These are phyloP conservation scores for Monosporozyma solicola DNA, from an alignment of 805 yeast species.

Conservation along the genomic window DNA sequence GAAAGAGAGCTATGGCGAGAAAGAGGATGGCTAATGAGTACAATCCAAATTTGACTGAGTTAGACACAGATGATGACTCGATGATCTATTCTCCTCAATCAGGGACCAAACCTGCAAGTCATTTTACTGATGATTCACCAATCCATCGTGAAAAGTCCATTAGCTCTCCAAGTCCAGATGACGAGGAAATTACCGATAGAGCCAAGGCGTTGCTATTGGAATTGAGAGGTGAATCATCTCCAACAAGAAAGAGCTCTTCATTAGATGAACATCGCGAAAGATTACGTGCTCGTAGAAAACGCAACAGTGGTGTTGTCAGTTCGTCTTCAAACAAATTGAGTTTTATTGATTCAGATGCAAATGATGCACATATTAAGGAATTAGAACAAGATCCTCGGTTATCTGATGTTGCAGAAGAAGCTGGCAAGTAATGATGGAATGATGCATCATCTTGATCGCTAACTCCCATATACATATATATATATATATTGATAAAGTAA, in stretches of 20 bases:
- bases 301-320: slow-evolving; percentile 7
- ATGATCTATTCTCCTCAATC: slow-evolving; percentile 25
- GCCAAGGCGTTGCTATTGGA: slow-evolving; percentile 59
- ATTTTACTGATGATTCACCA: not conserved
- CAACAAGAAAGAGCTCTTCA: slow-evolving; percentile 16
- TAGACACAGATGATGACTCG: slow-evolving; percentile 23
- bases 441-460: not conserved
- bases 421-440: not conserved
- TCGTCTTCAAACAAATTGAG: slow-evolving; percentile 10
- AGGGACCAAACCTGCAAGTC: not conserved
- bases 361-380: not conserved
- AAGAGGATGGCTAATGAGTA: slow-evolving; percentile 38
- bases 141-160: slow-evolving; percentile 5
- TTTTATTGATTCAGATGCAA: slow-evolving; percentile 7
- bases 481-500: not conserved
- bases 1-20: slow-evolving; percentile 71
- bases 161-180: slow-evolving; percentile 12
- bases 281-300: slow-evolving; percentile 22
- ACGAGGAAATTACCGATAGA: slow-evolving; percentile 33
- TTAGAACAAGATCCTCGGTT: not conserved
- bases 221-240: slow-evolving; percentile 36
- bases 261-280: slow-evolving; percentile 23
- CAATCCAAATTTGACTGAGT: slow-evolving; percentile 8
- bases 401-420: not conserved
- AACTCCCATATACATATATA: not conserved